phyloP scores from a whole-genome alignment of 441 rosid species.

The Pelargonium citronellum region DNA sequence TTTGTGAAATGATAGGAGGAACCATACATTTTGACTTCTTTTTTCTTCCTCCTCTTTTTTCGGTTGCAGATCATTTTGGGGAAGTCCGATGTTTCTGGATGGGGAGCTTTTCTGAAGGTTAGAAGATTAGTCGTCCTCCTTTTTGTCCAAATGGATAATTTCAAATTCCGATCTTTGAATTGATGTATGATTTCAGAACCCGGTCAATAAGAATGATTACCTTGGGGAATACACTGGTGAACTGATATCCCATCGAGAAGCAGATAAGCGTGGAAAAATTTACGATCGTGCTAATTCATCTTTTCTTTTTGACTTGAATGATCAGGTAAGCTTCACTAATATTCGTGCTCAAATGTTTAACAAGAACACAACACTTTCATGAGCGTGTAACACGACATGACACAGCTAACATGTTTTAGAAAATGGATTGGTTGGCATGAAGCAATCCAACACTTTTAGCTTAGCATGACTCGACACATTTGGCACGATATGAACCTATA shows the following conservation, averaged over 20 bases:
- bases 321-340: conserved; percentile 50
- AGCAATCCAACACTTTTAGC: no score
- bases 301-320: conserved; percentile 82
- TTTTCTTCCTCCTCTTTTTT: not conserved
- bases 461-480: no score
- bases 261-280: conserved; percentile 73
- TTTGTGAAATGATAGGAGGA: conserved; percentile 11
- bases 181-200: conserved; percentile 43
- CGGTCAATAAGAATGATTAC: conserved; percentile 65
- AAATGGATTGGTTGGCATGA: no score
- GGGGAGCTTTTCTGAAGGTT: conserved; percentile 94
- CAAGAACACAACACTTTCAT: no score
- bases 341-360: no score
- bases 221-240: conserved; percentile 96
- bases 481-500: no score
- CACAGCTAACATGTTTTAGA: no score
- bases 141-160: not conserved
- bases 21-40: conserved; percentile 12
- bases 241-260: conserved; percentile 68
- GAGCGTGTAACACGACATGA: no score
- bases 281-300: conserved; percentile 64
- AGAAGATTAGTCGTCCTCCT: not conserved
- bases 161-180: conserved; percentile 17
- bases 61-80: conserved; percentile 61
- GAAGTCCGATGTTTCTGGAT: conserved; percentile 78